Evolutionary conservation across 2,329 filamentous ascomycete species (phyloP), one percentile per base, ranked within the genome.

Genomic region (Tricladium varicosporioides): DNA sequence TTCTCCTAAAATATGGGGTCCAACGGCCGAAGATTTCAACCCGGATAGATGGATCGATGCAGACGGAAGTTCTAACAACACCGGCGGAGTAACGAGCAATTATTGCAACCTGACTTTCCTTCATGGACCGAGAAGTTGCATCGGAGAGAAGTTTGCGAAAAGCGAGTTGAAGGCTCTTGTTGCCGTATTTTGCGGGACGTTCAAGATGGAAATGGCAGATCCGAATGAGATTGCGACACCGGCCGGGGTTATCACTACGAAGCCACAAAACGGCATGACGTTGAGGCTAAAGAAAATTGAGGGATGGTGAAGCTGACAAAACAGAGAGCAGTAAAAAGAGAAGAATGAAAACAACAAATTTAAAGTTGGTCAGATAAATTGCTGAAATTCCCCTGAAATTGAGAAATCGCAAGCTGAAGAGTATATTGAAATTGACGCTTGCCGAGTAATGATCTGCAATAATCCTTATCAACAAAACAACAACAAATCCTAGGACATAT

Each of bases 81-180:
- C 81, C 31, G 53, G 53, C 5, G 53, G 53, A 4, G 87, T 89
- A 2, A 77, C 79, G 11, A 89, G 81, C 63, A 94, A 93, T 72
- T 96, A 87, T 69, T 82, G 86, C 0, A 87, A 88, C 67, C 70
- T 93, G 74, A 92, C 90, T 0, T 96, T 96, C 73, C 71, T 96
- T 56, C 91, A 95, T 69, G 92, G 92, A 0, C 90, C 91, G 5
- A 78, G 91, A 50, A 89, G 87, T 68, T 96, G 92, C 69, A 96
- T 96, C 65, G 92, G 92, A 0, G 81, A 86, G 72, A 80, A 79
- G 2, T 96, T 96, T 73, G 89, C 92, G 0, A 87, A 84, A 69
- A 83, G 86, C 1, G 92, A 97, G 76, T 88, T 96, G 72, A 91
- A 89, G 14, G 92, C 87, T 67, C 73, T 97, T 60, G 69, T 96